These are phyloP conservation scores for Adansonia rubrostipa DNA, from an alignment of 441 rosid genomes.

Conservation along the genomic window DNA sequence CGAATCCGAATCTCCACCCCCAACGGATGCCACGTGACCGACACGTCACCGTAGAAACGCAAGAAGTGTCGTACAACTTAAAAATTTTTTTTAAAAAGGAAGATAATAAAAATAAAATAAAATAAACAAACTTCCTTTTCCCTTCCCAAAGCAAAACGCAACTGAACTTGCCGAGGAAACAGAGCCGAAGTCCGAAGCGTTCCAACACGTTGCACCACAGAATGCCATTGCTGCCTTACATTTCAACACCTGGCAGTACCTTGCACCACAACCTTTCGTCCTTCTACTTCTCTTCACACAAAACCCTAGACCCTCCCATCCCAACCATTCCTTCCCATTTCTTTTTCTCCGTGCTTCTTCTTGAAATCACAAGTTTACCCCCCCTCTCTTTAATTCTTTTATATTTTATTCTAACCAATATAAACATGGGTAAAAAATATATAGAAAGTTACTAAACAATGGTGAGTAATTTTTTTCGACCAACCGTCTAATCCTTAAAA, in stretches of 20 bases:
- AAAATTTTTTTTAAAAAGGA: background rate
- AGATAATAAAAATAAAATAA: too few relatives aligned
- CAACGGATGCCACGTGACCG: slow-evolving; percentile 16
- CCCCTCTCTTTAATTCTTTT: background rate
- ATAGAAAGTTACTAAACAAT: too few relatives aligned
- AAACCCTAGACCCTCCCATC: background rate
- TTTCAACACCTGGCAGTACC: slow-evolving; percentile 41
- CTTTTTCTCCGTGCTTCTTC: background rate
- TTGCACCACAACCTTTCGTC: slow-evolving; percentile 31
- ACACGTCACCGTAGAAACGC: slow-evolving; percentile 23
- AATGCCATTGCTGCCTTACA: slow-evolving; percentile 15
- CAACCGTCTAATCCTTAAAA: too few relatives aligned
- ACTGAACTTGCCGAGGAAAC: slow-evolving; percentile 26
- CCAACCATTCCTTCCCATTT: background rate
- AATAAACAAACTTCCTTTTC: background rate
- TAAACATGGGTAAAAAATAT: too few relatives aligned
- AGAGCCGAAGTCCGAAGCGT: background rate
- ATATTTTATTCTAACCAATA: too few relatives aligned
- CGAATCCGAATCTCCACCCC: slow-evolving; percentile 30
- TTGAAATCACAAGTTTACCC: background rate
- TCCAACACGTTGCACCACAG: slow-evolving; percentile 19
- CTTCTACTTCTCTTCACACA: background rate
- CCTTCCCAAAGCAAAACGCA: background rate
- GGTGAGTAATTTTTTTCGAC: too few relatives aligned
- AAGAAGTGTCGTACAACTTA: background rate